Percentiles rank a stretch among this genome's conserved stretches.
phyloP scores from a whole-genome alignment of 306 rosid genomes.

The Cajanus cajan region DNA sequence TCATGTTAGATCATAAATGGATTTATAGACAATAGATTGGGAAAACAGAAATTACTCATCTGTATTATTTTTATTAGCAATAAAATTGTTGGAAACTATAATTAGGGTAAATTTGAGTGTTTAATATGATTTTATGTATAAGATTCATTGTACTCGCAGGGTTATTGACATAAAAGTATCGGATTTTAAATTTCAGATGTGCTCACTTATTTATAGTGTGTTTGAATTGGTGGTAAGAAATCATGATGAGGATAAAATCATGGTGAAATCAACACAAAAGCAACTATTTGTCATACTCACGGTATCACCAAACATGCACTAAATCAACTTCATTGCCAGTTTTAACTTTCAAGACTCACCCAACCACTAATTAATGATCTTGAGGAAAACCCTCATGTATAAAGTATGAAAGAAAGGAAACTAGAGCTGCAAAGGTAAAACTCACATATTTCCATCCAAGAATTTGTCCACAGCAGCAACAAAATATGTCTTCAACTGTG shows the following conservation, averaged over 20 bases:
- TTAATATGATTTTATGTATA: background rate
- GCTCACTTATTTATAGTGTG: background rate
- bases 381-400: background rate
- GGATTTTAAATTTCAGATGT: background rate
- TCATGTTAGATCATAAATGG: background rate
- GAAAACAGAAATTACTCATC: background rate
- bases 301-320: too few relatives aligned
- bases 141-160: background rate
- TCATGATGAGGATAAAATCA: too few relatives aligned
- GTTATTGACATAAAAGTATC: background rate
- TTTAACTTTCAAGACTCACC: background rate
- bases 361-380: background rate
- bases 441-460: constrained; percentile 98
- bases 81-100: background rate
- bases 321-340: background rate
- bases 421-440: constrained; percentile 22
- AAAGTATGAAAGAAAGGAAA: constrained; percentile 1
- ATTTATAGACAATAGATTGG: background rate
- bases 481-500: constrained; percentile 83
- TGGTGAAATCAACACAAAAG: too few relatives aligned
- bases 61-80: background rate
- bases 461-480: constrained; percentile 84
- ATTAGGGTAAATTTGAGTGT: background rate
- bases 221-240: too few relatives aligned
- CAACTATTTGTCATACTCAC: too few relatives aligned